Evolutionary conservation across 1,284 basidiomycete species (phyloP), one percentile per base, ranked within the genome.

Genomic region (Peniophora sp.): DNA sequence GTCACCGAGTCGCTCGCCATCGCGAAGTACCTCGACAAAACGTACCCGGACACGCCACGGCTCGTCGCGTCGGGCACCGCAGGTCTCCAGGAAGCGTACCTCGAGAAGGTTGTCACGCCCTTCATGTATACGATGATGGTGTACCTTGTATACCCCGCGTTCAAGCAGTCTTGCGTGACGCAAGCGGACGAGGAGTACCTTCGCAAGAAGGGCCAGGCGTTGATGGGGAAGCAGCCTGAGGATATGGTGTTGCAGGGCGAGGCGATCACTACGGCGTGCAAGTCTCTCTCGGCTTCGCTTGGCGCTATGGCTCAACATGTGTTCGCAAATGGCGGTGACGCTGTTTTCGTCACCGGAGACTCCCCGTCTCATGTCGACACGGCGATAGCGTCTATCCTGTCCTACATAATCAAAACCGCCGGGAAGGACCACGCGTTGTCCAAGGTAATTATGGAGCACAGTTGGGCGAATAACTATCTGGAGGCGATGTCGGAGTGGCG

Each of bases 21-120:
- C 53, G 63, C 62, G n/a, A 47, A 58, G 23, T 68, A 65, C 52
- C 62, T 69, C 53, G 67, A 69, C 52, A 51, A 54, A 45, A 61
- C 59, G 8, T 68, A 66, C 52, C 67, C 65, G 24, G 55, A 57
- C 47, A 58, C 59, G 2, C 60, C 60, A 11, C 19, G 35, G 38
- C 51, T 64, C 25, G 56, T 66, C 45, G 67, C 65, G 0, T 19
- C 47, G 10, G 60, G 62, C 24, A 59, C 64, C 1, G 55, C 45
- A 14, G 58, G 53, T 16, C 50, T 61, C 34, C 44, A 58, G 17
- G 23, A 36, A n/a, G 56, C 57, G 22, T 59, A 58, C 53, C 22
- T 38, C 16, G 44, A 51, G 20, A 46, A 35, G 16, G 32, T 59
- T 12, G 34, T 19, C 12, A 11, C 11, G 20, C 36, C 47, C 10